Base-by-base conservation (phyloP, 306 rosid genomes). In the Herpetospermum pedunculosum region DNA sequence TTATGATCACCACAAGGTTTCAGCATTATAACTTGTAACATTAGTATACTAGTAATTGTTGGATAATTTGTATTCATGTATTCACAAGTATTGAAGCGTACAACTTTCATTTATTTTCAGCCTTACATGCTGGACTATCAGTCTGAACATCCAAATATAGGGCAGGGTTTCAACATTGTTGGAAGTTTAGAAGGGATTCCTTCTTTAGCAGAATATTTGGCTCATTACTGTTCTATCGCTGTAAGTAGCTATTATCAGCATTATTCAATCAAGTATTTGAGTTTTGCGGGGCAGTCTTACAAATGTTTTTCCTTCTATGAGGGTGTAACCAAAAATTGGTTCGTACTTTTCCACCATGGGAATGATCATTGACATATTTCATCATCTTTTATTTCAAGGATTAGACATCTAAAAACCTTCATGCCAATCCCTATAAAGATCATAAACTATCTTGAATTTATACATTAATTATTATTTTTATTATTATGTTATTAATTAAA, bases 131-230 rank as follows among this genome's bases (percentile, higher is more conserved):
- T 76, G 65, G 89, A 85, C 75, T 0, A 82, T 5, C 85, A 79
- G 48, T 71, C 1, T 58, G 84, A 83, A 44, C 65, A 73, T n/a
- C 32, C 78, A 74, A 75, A 13, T 71, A 16, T 37, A 63, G 65
- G 69, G 14, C 48, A 81, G 77, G 97, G 97, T 72, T 71, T 94
- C 77, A 88, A 89, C 69, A 70, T 8, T 41, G n/a, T 80, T 30
- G 95, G 92, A 75, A 60, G 84, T 49, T 92, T 95, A 28, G 86
- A 85, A 48, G 99, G 99, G 54, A 78, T 94, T 82, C 99, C 99
- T 68, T 79, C 96, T 47, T 86, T 71, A 74, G 85, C 96, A 44
- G 92, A 91, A 64, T 94, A 80, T 83, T 79, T 94, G 87, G 97
- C 95, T 48, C 87, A 84, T 73, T 94, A 94, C 85, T 94, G 97